Percentiles rank a stretch among this genome's conserved stretches.
These are phyloP conservation scores for Stagonosporopsis rhizophila DNA, from an alignment of 2,329 filamentous ascomycete species.

Conservation along the genomic window DNA sequence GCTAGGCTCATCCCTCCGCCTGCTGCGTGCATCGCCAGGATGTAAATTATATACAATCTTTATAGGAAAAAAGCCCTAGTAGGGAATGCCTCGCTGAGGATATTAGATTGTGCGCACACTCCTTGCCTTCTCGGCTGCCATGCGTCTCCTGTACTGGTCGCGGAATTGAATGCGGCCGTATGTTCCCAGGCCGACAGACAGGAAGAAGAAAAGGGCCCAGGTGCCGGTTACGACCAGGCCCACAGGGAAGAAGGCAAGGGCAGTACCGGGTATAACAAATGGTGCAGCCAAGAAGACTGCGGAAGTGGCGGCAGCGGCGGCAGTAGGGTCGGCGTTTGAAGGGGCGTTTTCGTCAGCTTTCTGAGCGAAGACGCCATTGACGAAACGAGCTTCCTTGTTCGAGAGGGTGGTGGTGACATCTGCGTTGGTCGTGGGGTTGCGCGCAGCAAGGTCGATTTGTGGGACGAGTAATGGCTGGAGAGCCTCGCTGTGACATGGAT, in stretches of 20 bases:
- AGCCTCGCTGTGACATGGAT: constrained; percentile 54
- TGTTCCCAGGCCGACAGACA: constrained; percentile 68
- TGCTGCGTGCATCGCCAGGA: constrained; percentile 15
- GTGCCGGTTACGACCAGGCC: constrained; percentile 70
- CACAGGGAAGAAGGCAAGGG: constrained; percentile 72
- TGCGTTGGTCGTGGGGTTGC: constrained; percentile 55
- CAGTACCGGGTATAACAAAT: constrained; percentile 73
- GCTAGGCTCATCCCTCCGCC: background rate
- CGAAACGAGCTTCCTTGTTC: constrained; percentile 73
- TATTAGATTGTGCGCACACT: constrained; percentile 47
- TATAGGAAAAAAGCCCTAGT: constrained; percentile 10
- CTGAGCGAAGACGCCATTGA: constrained; percentile 72
- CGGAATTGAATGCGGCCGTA: constrained; percentile 71
- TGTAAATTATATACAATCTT: constrained; percentile 31
- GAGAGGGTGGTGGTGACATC: constrained; percentile 69
- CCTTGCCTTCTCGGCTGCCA: constrained; percentile 50
- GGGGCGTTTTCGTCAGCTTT: constrained; percentile 55
- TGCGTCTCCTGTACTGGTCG: constrained; percentile 65
- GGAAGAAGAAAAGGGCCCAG: constrained; percentile 65
- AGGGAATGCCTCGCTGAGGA: constrained; percentile 2
- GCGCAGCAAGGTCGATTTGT: constrained; percentile 70
- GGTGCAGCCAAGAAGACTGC: constrained; percentile 54
- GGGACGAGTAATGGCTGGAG: constrained; percentile 72
- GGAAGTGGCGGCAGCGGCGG: constrained; percentile 48
- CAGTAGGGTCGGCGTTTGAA: constrained; percentile 56